Evolutionary conservation across 2,329 filamentous ascomycete genomes (phyloP).

Genomic region (Volutella citrinella): DNA sequence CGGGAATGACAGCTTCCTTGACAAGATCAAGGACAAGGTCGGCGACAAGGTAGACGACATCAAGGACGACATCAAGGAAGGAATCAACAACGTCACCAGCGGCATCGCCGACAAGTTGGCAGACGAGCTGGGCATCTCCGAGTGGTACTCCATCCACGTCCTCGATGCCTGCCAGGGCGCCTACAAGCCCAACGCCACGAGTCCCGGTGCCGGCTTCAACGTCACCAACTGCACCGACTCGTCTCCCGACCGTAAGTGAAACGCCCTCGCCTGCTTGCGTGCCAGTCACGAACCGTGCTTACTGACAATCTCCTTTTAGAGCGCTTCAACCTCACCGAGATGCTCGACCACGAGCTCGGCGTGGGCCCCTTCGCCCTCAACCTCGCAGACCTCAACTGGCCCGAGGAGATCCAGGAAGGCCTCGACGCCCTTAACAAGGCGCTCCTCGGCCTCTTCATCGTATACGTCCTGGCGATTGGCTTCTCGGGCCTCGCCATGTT

Average conservation of each 20-base stretch:
- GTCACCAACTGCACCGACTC: conserved; percentile 43
- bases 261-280: background rate
- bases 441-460: conserved; percentile 46
- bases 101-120: conserved; percentile 39
- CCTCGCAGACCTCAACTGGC: conserved; percentile 44
- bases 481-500: conserved; percentile 44
- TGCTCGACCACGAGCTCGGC: conserved; percentile 44
- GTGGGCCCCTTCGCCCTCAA: conserved; percentile 43
- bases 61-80: conserved; percentile 33
- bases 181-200: conserved; percentile 43
- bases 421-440: conserved; percentile 47
- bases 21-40: conserved; percentile 22
- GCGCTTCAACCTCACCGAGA: conserved; percentile 44
- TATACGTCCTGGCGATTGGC: conserved; percentile 44
- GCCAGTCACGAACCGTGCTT: background rate
- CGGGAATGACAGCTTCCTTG: conserved; percentile 25
- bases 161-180: conserved; percentile 46
- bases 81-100: conserved; percentile 38
- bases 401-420: conserved; percentile 42
- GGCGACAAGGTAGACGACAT: conserved; percentile 28
- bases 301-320: conserved; percentile 17
- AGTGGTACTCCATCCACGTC: conserved; percentile 52
- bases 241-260: conserved; percentile 35
- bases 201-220: conserved; percentile 35
- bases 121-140: conserved; percentile 42